Evolutionary conservation across 1,139 yeast species (phyloP).

Genomic region (Candida tetrigidarum): DNA sequence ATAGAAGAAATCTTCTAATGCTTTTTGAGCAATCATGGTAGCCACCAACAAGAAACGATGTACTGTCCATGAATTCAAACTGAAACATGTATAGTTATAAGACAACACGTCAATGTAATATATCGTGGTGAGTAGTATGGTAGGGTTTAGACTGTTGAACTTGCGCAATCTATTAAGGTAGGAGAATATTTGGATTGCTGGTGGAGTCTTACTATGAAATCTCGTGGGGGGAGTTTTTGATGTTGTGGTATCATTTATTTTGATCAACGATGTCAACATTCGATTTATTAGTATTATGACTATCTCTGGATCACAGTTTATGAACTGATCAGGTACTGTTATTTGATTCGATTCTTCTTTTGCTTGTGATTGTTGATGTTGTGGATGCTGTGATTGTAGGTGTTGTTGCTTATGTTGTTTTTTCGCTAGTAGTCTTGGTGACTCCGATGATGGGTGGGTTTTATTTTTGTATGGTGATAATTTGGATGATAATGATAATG

Average conservation of each 20-base stretch:
- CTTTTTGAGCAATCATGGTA: slow-evolving; percentile 89
- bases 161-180: slow-evolving; percentile 79
- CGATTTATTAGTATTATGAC: slow-evolving; percentile 73
- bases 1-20: slow-evolving; percentile 92
- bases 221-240: slow-evolving; percentile 59
- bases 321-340: slow-evolving; percentile 59
- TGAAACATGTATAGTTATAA: slow-evolving; percentile 77
- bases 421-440: slow-evolving; percentile 1
- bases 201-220: slow-evolving; percentile 93
- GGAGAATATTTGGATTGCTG: slow-evolving; percentile 78
- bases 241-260: slow-evolving; percentile 61
- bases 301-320: slow-evolving; percentile 71
- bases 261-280: slow-evolving; percentile 75
- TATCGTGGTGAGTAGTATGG: slow-evolving; percentile 77
- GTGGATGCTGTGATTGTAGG: too few species aligned
- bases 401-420: background rate
- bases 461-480: background rate
- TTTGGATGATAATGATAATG: slow-evolving; percentile 5
- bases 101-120: slow-evolving; percentile 89
- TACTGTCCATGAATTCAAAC: slow-evolving; percentile 87
- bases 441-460: background rate
- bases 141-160: slow-evolving; percentile 84
- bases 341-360: slow-evolving; percentile 8
- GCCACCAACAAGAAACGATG: slow-evolving; percentile 91
- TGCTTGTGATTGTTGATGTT: too few species aligned